Evolutionary conservation across 192 early-diverging fungal species (phyloP).

Genomic region (Gaertneriomyces sp.): DNA sequence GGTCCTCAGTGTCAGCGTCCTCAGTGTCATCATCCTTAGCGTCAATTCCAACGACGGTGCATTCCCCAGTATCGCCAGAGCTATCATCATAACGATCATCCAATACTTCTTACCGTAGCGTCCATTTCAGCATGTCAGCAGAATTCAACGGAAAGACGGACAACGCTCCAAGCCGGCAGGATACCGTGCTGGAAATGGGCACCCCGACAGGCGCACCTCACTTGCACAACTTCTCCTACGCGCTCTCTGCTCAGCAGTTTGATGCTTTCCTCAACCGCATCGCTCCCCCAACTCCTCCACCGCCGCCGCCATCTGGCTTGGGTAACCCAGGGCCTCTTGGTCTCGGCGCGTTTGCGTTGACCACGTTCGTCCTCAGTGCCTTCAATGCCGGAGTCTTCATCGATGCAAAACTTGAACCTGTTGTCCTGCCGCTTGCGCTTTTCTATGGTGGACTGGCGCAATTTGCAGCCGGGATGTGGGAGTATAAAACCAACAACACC

Average conservation of each 20-base stretch:
- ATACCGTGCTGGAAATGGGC: too few relatives aligned
- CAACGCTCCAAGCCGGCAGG: too few relatives aligned
- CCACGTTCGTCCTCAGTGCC: conserved; percentile 68
- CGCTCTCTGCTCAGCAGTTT: not conserved
- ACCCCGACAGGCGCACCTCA: too few relatives aligned
- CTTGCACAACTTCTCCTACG: too few relatives aligned
- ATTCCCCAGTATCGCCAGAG: too few relatives aligned
- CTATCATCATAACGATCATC: too few relatives aligned
- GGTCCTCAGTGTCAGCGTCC: too few relatives aligned
- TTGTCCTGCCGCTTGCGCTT: conserved; percentile 63
- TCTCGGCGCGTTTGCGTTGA: conserved; percentile 58
- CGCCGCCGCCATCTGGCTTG: conserved; percentile 35
- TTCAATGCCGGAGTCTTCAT: conserved; percentile 66
- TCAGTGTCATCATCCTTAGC: too few relatives aligned
- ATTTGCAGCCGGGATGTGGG: conserved; percentile 80
- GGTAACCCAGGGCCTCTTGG: conserved; percentile 65
- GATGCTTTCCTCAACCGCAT: conserved; percentile 3
- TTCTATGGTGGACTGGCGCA: conserved; percentile 77
- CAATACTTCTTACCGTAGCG: too few relatives aligned
- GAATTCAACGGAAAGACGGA: too few relatives aligned
- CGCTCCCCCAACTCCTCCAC: conserved; percentile 27
- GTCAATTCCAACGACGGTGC: too few relatives aligned
- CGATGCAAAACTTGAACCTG: conserved; percentile 46
- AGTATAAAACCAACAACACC: conserved; percentile 72
- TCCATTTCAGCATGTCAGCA: too few relatives aligned